phyloP scores from a whole-genome alignment of 805 yeast genomes.

The Maudiozyma bulderi region DNA sequence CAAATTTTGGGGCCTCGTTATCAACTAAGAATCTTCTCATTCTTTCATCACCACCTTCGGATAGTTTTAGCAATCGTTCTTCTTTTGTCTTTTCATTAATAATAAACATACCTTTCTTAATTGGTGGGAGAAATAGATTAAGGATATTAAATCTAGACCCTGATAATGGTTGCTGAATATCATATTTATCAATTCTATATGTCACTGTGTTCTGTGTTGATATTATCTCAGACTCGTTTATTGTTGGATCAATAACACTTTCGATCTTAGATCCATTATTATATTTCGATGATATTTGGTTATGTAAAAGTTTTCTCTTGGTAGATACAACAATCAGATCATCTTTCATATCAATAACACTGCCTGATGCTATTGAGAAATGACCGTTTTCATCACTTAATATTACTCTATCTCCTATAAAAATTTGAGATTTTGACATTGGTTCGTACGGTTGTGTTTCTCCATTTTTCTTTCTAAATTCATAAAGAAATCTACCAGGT shows the following conservation, averaged over 20 bases:
- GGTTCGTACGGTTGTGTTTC: constrained; percentile 7
- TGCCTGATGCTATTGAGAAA: constrained; percentile 61
- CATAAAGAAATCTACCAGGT: constrained; percentile 34
- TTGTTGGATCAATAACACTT: constrained; percentile 10
- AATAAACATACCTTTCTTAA: constrained; percentile 26
- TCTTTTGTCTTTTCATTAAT: constrained; percentile 10
- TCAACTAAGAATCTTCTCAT: constrained; percentile 31
- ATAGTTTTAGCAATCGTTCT: constrained; percentile 11
- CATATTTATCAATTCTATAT: constrained; percentile 75
- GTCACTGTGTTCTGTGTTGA: constrained; percentile 25
- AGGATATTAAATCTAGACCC: constrained; percentile 68
- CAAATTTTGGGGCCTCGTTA: constrained; percentile 23
- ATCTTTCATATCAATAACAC: constrained; percentile 36
- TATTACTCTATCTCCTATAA: constrained; percentile 52
- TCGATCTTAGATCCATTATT: constrained; percentile 4
- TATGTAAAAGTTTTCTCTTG: constrained; percentile 41
- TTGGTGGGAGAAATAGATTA: constrained; percentile 45
- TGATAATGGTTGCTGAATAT: constrained; percentile 62
- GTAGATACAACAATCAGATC: constrained; percentile 41
- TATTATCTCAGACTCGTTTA: constrained; percentile 18
- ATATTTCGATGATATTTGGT: constrained; percentile 11
- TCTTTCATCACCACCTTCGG: constrained; percentile 30
- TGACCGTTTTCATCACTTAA: constrained; percentile 77
- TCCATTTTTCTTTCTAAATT: constrained; percentile 29
- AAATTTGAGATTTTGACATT: constrained; percentile 37